Percentiles rank a stretch among this genome's conserved stretches.
Conservation (phyloP, 2,329 filamentous ascomycete genomes). For the Trichoderma simmonsii region DNA sequence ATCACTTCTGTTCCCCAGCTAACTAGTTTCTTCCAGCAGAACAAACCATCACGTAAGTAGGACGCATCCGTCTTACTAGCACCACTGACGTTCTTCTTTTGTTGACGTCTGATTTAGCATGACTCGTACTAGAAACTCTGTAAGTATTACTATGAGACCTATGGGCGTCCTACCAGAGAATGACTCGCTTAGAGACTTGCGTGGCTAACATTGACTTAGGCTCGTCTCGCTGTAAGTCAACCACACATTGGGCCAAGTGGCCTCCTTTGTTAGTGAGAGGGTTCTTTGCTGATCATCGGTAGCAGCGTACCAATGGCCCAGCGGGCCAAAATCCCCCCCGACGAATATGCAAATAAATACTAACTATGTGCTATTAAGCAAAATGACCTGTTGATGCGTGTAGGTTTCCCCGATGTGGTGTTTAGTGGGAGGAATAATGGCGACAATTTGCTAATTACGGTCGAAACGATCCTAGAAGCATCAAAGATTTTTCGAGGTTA, state of each 20-base stretch:
- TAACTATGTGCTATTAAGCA: not conserved
- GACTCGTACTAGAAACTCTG: not conserved
- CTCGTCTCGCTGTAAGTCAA: not conserved
- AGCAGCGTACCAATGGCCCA: no score
- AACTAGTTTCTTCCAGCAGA: not conserved
- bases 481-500: not conserved
- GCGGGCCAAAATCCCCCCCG: no score
- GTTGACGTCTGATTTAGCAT: not conserved
- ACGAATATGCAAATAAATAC: not conserved
- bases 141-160: not conserved
- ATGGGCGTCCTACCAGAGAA: not conserved
- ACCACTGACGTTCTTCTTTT: not conserved
- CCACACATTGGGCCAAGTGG: no score
- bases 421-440: not conserved
- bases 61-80: not conserved
- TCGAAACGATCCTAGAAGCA: not conserved
- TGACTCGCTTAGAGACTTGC: not conserved
- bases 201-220: not conserved
- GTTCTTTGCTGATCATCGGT: no score
- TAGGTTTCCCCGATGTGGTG: not conserved
- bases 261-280: no score
- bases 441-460: not conserved
- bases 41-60: not conserved
- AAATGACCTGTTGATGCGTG: not conserved
- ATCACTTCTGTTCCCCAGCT: no score